These are phyloP conservation scores for Aspergillus clavatus DNA, from an alignment of 2,329 filamentous ascomycete genomes.

Conservation along the genomic window DNA sequence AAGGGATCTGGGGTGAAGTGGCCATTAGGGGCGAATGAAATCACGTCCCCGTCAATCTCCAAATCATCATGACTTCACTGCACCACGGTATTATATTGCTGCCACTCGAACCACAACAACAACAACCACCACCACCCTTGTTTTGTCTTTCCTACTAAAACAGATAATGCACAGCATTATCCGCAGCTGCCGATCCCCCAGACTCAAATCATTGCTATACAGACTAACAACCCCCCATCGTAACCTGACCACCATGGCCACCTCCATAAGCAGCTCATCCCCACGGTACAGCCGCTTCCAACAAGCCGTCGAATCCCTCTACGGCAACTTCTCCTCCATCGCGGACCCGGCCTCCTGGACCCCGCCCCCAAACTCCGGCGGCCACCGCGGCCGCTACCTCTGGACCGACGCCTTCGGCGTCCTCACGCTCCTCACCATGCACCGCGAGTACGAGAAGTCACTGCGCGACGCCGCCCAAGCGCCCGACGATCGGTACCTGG, in stretches of 20 bases:
- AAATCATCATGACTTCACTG: constrained; percentile 32
- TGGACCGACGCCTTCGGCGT: constrained; percentile 60
- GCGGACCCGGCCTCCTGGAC: constrained; percentile 39
- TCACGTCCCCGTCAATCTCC: constrained; percentile 14
- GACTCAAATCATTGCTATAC: background rate
- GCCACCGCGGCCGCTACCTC: constrained; percentile 55
- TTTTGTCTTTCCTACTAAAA: no score
- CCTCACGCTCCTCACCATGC: constrained; percentile 54
- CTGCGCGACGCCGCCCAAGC: constrained; percentile 5
- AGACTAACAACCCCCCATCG: background rate
- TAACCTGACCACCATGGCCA: constrained; percentile 1
- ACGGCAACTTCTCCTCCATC: constrained; percentile 34
- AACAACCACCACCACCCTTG: no score
- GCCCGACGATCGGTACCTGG: constrained; percentile 42
- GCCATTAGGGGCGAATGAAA: constrained; percentile 13
- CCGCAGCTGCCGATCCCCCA: background rate
- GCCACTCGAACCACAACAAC: no score
- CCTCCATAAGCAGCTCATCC: constrained; percentile 15
- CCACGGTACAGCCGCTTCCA: constrained; percentile 30
- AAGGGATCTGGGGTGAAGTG: background rate
- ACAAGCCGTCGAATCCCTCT: constrained; percentile 38
- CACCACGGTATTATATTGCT: background rate
- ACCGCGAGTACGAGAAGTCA: constrained; percentile 32
- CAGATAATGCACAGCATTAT: no score
- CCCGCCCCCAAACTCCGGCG: constrained; percentile 49